Percentiles rank a stretch among this genome's conserved stretches.
Evolutionary conservation across 768 basidiomycete genomes (phyloP).

Genomic region (Glaciozyma martinii): DNA sequence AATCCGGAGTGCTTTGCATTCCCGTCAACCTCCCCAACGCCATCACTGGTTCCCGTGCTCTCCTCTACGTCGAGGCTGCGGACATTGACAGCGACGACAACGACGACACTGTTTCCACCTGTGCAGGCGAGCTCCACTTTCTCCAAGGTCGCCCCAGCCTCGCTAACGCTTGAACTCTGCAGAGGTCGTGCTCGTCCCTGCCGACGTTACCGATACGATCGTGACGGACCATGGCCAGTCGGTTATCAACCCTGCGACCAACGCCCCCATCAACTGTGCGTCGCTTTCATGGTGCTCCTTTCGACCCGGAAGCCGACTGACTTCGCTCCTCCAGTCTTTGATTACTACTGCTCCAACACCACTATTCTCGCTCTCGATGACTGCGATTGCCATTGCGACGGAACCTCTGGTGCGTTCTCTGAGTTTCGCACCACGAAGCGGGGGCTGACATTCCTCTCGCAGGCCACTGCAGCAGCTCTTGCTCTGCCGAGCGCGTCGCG

Average conservation of each 20-base stretch:
- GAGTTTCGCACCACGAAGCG: too few relatives aligned
- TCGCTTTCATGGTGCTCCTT: too few relatives aligned
- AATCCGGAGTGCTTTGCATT: slow-evolving; percentile 12
- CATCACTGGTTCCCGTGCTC: background rate
- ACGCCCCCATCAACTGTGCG: slow-evolving; percentile 3
- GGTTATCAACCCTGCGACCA: slow-evolving; percentile 1
- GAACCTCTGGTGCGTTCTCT: background rate
- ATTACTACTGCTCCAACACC: slow-evolving; percentile 14
- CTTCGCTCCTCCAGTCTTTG: background rate
- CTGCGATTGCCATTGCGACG: slow-evolving; percentile 14
- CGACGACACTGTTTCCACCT: slow-evolving; percentile 1
- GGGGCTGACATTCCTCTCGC: too few relatives aligned
- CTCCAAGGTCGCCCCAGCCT: background rate
- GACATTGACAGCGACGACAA: background rate
- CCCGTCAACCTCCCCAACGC: background rate
- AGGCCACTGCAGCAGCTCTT: slow-evolving; percentile 5
- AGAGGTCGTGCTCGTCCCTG: slow-evolving; percentile 12
- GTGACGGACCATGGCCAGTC: background rate
- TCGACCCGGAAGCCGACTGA: background rate
- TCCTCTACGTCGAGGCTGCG: slow-evolving; percentile 8
- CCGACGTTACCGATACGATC: background rate
- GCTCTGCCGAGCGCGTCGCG: background rate
- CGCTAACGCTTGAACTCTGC: background rate
- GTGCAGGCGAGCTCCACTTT: background rate
- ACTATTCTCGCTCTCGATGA: slow-evolving; percentile 11